Evolutionary conservation across 2,329 filamentous ascomycete species (phyloP).

Genomic region (Diaporthe citriasiana): DNA sequence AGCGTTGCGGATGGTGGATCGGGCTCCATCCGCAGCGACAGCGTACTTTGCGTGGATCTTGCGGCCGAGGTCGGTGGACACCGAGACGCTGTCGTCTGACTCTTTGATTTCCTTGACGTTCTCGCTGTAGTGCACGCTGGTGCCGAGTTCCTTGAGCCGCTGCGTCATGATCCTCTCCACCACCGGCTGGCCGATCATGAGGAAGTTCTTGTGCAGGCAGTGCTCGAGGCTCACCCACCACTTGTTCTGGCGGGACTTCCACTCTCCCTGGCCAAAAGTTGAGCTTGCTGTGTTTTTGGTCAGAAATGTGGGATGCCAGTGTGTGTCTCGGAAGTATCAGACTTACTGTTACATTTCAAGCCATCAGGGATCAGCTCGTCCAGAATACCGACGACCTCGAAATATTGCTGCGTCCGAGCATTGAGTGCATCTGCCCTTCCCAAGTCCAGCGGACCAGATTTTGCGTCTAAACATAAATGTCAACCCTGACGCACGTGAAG

Average conservation of each 20-base stretch:
- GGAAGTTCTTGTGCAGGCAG: slow-evolving; percentile 61
- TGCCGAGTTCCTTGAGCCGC: slow-evolving; percentile 48
- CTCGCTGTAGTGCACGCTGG: slow-evolving; percentile 55
- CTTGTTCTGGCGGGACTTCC: slow-evolving; percentile 61
- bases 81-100: slow-evolving; percentile 45
- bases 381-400: slow-evolving; percentile 60
- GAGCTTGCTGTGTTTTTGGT: slow-evolving; percentile 49
- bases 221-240: slow-evolving; percentile 64
- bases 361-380: slow-evolving; percentile 58
- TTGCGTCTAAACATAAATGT: slow-evolving; percentile 51
- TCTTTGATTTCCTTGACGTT: slow-evolving; percentile 52
- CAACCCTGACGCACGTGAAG: neutral
- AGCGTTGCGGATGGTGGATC: slow-evolving; percentile 59
- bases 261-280: slow-evolving; percentile 61
- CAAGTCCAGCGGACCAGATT: slow-evolving; percentile 55
- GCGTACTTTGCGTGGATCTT: slow-evolving; percentile 57
- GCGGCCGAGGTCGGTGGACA: slow-evolving; percentile 51
- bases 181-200: slow-evolving; percentile 65
- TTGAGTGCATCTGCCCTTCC: slow-evolving; percentile 64
- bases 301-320: rapidly evolving
- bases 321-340: rapidly evolving
- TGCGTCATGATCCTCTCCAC: slow-evolving; percentile 57
- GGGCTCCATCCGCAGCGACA: slow-evolving; percentile 67
- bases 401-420: slow-evolving; percentile 63
- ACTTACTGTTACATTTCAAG: slow-evolving; percentile 63